Conservation (phyloP, 2,329 filamentous ascomycete species). For the Neophaeococcomyces aloes region DNA sequence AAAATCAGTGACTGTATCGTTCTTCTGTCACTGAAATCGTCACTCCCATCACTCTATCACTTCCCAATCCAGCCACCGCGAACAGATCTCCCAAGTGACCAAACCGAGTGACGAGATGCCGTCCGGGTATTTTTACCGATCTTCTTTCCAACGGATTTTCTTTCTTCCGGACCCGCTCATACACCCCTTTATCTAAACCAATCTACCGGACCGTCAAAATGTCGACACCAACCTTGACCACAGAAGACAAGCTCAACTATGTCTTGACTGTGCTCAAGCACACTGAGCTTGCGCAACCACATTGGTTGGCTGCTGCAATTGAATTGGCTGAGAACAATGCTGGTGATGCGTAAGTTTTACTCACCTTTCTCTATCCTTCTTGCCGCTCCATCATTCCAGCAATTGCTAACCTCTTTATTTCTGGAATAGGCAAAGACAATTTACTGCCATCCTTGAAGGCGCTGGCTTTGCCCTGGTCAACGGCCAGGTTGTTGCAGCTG, state of each 20-base stretch:
- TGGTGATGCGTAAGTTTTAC: conserved; percentile 10
- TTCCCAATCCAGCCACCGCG: no score
- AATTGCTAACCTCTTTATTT: background rate
- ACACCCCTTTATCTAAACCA: background rate
- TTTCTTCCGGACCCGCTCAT: no score
- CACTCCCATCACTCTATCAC: no score
- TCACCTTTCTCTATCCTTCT: background rate
- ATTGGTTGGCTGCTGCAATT: conserved; percentile 8
- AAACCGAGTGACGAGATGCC: no score
- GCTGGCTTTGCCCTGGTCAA: conserved; percentile 10
- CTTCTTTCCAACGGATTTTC: background rate
- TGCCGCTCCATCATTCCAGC: background rate
- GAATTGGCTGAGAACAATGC: conserved; percentile 4
- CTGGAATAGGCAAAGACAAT: conserved; percentile 10
- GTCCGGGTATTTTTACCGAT: no score
- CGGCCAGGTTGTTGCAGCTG: conserved; percentile 4
- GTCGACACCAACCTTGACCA: background rate
- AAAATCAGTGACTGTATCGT: no score
- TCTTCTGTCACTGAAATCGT: no score
- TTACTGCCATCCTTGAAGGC: conserved; percentile 9
- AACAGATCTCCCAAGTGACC: no score
- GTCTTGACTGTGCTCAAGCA: conserved; percentile 10
- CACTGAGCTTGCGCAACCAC: conserved; percentile 11
- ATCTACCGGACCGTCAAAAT: background rate
- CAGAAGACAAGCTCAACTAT: conserved; percentile 8